Percentiles rank a stretch among this genome's conserved stretches.
These are phyloP conservation scores for Penicillium salamii DNA, from an alignment of 495 filamentous ascomycete genomes.

Conservation along the genomic window DNA sequence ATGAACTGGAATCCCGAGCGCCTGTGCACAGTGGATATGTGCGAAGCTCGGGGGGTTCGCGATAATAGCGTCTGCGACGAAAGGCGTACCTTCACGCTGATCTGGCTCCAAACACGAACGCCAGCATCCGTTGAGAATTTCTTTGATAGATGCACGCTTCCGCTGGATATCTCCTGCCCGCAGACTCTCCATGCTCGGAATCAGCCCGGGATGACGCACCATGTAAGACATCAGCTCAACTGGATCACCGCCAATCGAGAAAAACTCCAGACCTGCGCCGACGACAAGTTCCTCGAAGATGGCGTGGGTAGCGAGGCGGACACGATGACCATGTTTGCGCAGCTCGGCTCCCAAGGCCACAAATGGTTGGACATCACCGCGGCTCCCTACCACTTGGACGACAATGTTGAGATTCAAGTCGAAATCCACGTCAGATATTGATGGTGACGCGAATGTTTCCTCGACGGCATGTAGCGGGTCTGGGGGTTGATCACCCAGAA, in stretches of 20 bases:
- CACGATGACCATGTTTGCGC: constrained; percentile 39
- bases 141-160: constrained; percentile 41
- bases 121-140: constrained; percentile 57
- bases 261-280: constrained; percentile 20
- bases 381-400: constrained; percentile 67
- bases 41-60: constrained; percentile 61
- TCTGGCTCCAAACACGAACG: constrained; percentile 16
- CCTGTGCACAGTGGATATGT: constrained; percentile 57
- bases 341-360: constrained; percentile 57
- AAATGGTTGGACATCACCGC: constrained; percentile 69
- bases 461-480: neutral
- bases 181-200: constrained; percentile 40
- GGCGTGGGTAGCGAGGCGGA: constrained; percentile 59
- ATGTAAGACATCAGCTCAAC: constrained; percentile 57
- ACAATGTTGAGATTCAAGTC: constrained; percentile 56
- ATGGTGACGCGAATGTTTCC: neutral
- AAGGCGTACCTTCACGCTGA: constrained; percentile 26
- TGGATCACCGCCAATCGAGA: constrained; percentile 60
- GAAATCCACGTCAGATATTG: neutral
- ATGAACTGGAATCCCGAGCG: constrained; percentile 55
- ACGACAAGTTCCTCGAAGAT: constrained; percentile 6
- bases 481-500: neutral
- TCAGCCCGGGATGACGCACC: constrained; percentile 48
- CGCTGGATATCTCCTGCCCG: constrained; percentile 38
- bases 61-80: constrained; percentile 61